phyloP scores from a whole-genome alignment of 2,329 filamentous ascomycete species.

The Colletotrichum eleusines region DNA sequence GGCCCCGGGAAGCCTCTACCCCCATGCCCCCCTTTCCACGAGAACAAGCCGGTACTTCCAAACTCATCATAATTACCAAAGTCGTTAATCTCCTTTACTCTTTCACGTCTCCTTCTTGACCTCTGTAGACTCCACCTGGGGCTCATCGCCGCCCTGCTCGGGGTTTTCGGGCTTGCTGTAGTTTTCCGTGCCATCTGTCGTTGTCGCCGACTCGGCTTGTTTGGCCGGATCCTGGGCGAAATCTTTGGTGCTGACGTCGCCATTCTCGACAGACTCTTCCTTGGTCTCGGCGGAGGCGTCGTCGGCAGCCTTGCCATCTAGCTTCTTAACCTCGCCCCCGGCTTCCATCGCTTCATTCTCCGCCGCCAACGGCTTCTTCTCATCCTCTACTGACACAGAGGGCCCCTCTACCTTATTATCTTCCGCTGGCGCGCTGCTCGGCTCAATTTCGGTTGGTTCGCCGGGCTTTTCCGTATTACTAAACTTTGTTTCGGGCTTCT shows the following conservation, averaged over 20 bases:
- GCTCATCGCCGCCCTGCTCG: conserved; percentile 44
- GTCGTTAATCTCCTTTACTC: conserved; percentile 5
- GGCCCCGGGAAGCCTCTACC: too few relatives aligned
- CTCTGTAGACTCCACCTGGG: conserved; percentile 16
- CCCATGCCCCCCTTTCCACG: not conserved
- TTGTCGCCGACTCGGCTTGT: conserved; percentile 40
- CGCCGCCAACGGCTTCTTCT: not conserved
- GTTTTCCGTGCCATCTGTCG: conserved; percentile 42
- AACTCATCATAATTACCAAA: conserved; percentile 6
- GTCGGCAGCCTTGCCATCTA: conserved; percentile 29
- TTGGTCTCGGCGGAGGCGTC: conserved; percentile 44
- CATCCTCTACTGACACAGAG: conserved; percentile 32
- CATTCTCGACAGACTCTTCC: conserved; percentile 28
- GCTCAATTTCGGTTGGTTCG: conserved; percentile 2
- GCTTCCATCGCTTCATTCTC: not conserved
- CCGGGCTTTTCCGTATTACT: conserved; percentile 3
- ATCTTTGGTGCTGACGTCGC: conserved; percentile 38
- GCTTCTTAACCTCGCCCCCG: conserved; percentile 10
- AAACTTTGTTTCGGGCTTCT: conserved; percentile 10
- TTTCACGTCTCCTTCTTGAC: conserved; percentile 26
- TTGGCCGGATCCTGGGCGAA: conserved; percentile 47
- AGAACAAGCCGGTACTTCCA: not conserved
- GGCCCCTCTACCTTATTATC: conserved; percentile 27
- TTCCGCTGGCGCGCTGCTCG: conserved; percentile 14
- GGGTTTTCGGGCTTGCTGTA: conserved; percentile 41